These are phyloP conservation scores for Trametes coccinea DNA, from an alignment of 768 basidiomycete genomes.

Conservation along the genomic window DNA sequence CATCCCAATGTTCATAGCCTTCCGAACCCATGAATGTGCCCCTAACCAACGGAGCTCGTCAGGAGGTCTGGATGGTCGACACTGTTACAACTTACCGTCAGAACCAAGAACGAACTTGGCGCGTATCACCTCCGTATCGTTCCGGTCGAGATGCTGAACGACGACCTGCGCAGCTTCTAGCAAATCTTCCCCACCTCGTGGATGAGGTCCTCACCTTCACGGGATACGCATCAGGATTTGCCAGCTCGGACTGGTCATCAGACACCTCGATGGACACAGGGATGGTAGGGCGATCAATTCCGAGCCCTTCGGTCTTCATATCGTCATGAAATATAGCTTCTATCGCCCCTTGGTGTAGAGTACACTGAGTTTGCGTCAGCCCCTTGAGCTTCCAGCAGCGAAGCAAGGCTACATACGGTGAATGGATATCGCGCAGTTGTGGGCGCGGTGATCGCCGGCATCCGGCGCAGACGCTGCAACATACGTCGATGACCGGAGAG, in stretches of 20 bases:
- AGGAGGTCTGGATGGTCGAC: no score
- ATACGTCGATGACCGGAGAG: no score
- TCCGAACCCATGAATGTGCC: conserved; percentile 40
- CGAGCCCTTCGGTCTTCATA: conserved; percentile 47
- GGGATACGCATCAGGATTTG: conserved; percentile 37
- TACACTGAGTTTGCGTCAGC: conserved; percentile 39
- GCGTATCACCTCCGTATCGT: conserved; percentile 29
- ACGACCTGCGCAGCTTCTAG: conserved; percentile 38
- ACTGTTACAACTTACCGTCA: conserved; percentile 29
- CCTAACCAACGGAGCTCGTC: conserved; percentile 13
- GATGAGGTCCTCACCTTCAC: conserved; percentile 26
- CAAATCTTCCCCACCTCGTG: neutral
- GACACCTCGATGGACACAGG: conserved; percentile 49
- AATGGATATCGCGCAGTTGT: conserved; percentile 70
- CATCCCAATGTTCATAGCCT: conserved; percentile 37
- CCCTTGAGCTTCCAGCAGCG: neutral
- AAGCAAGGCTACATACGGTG: conserved; percentile 43
- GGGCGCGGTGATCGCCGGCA: conserved; percentile 60
- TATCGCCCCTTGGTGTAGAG: conserved; percentile 65
- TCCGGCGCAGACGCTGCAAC: conserved; percentile 58
- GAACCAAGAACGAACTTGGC: conserved; percentile 40
- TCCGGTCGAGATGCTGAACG: conserved; percentile 41
- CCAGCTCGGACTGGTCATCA: conserved; percentile 41
- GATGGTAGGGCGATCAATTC: conserved; percentile 35
- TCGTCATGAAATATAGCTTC: conserved; percentile 61